These are phyloP conservation scores for Epithemia pelagica DNA, from an alignment of 108 stramenopile species.

Conservation along the genomic window DNA sequence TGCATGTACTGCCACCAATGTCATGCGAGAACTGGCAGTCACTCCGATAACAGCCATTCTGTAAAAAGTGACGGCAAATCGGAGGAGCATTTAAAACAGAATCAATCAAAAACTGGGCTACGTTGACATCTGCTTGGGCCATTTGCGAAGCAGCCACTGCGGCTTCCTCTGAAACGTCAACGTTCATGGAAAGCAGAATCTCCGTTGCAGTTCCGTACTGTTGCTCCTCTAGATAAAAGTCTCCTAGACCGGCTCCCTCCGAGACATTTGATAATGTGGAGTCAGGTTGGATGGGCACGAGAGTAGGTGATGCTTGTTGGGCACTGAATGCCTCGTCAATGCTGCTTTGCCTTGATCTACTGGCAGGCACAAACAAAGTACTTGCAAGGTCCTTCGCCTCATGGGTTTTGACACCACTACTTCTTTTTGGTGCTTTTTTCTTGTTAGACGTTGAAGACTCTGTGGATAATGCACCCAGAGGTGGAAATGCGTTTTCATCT, in stretches of 20 bases:
- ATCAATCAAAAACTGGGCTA: slow-evolving; percentile 70
- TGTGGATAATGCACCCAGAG: slow-evolving; percentile 21
- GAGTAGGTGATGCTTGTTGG: slow-evolving; percentile 9
- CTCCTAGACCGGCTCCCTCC: neutral
- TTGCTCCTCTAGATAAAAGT: slow-evolving; percentile 20
- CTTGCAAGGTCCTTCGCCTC: slow-evolving; percentile 32
- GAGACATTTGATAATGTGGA: neutral
- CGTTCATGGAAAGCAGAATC: slow-evolving; percentile 62
- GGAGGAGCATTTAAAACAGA: slow-evolving; percentile 50
- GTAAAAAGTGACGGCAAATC: slow-evolving; percentile 68
- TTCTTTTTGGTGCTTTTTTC: slow-evolving; percentile 10
- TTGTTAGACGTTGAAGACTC: slow-evolving; percentile 10
- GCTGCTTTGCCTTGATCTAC: slow-evolving; percentile 38
- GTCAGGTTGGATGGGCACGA: neutral
- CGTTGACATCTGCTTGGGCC: slow-evolving; percentile 55
- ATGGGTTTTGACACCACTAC: slow-evolving; percentile 13
- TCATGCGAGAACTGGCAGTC: slow-evolving; percentile 78
- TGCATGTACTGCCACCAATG: slow-evolving; percentile 60
- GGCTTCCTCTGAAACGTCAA: slow-evolving; percentile 43
- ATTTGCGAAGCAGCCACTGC: slow-evolving; percentile 43
- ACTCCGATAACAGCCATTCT: slow-evolving; percentile 67
- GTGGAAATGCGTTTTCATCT: slow-evolving; percentile 27
- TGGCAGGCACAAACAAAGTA: slow-evolving; percentile 31
- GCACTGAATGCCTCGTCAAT: slow-evolving; percentile 13
- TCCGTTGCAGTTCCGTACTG: slow-evolving; percentile 51